Conservation (phyloP, 805 yeast species). For the Yarrowia sp. region DNA sequence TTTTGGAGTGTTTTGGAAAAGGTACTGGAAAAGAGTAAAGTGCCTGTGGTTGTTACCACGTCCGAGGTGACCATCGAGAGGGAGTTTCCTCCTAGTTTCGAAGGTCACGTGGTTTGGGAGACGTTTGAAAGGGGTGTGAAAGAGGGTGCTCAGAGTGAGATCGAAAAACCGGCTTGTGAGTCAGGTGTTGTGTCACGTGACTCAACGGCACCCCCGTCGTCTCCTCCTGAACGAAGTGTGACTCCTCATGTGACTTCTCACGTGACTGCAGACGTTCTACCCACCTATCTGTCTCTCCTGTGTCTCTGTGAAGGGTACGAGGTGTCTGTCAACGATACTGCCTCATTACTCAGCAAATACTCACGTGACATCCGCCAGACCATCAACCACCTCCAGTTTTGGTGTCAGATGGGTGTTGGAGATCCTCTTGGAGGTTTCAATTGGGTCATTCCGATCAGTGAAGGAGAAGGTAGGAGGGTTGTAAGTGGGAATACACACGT, state of each 20-base stretch:
- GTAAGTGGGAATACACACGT: slow-evolving; percentile 41
- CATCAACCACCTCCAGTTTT: slow-evolving; percentile 48
- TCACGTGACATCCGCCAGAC: slow-evolving; percentile 34
- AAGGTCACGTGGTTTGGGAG: slow-evolving; percentile 23
- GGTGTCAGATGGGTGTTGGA: slow-evolving; percentile 51
- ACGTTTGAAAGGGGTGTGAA: neutral
- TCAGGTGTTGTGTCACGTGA: neutral
- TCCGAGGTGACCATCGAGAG: slow-evolving; percentile 30
- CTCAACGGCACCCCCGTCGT: neutral
- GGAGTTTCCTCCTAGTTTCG: slow-evolving; percentile 20
- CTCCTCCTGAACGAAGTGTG: neutral
- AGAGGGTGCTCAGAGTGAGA: too few relatives aligned
- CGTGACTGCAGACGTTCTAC: neutral
- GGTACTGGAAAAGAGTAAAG: slow-evolving; percentile 63
- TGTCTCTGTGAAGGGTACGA: slow-evolving; percentile 25
- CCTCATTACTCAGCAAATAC: neutral
- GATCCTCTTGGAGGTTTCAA: slow-evolving; percentile 48
- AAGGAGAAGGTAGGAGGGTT: slow-evolving; percentile 40
- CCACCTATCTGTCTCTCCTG: slow-evolving; percentile 7
- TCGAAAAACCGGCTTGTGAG: too few relatives aligned
- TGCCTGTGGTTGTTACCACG: slow-evolving; percentile 77
- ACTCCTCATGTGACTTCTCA: neutral
- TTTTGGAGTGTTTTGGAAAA: slow-evolving; percentile 80
- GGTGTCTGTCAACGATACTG: neutral
- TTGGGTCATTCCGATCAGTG: slow-evolving; percentile 46